phyloP scores from a whole-genome alignment of 176 grass and related monocot species.

The Elaeis guineensis region DNA sequence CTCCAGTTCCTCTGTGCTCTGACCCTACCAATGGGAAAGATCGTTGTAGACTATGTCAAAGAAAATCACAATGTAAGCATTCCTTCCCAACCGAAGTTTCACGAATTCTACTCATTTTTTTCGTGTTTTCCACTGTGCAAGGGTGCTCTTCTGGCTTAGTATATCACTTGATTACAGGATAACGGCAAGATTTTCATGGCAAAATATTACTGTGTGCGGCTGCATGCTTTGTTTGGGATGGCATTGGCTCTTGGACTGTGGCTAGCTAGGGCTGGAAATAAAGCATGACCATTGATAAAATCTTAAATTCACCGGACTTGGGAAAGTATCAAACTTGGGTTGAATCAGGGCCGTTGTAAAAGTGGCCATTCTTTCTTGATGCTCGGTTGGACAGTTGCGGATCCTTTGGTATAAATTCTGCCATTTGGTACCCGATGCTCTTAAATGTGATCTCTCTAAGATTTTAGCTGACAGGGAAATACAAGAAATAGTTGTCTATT shows the following conservation, averaged over 20 bases:
- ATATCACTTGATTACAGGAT: conserved; percentile 43
- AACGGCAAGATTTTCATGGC: conserved; percentile 87
- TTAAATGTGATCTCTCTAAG: too few species aligned
- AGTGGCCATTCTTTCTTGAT: too few species aligned
- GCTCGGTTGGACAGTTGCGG: too few species aligned
- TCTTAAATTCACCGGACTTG: too few species aligned
- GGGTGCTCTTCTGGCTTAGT: background rate
- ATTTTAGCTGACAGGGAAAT: too few species aligned
- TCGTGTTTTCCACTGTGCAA: too few species aligned
- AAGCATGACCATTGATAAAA: background rate
- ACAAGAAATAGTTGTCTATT: too few species aligned
- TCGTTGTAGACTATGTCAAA: conserved; percentile 55
- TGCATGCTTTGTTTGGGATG: conserved; percentile 70
- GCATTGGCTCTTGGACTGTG: conserved; percentile 66
- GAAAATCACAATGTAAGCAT: conserved; percentile 59
- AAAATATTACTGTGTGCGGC: conserved; percentile 82
- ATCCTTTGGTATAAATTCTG: too few species aligned
- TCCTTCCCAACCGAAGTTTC: background rate
- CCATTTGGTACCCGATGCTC: too few species aligned
- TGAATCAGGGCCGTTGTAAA: too few species aligned
- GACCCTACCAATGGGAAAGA: conserved; percentile 55
- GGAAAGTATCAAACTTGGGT: too few species aligned
- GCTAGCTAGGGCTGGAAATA: conserved; percentile 40
- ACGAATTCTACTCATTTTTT: too few species aligned
- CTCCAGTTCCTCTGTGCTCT: conserved; percentile 49